These are phyloP conservation scores for Ogataea nakhonphanomensis DNA, from an alignment of 805 yeast genomes.

Conservation along the genomic window DNA sequence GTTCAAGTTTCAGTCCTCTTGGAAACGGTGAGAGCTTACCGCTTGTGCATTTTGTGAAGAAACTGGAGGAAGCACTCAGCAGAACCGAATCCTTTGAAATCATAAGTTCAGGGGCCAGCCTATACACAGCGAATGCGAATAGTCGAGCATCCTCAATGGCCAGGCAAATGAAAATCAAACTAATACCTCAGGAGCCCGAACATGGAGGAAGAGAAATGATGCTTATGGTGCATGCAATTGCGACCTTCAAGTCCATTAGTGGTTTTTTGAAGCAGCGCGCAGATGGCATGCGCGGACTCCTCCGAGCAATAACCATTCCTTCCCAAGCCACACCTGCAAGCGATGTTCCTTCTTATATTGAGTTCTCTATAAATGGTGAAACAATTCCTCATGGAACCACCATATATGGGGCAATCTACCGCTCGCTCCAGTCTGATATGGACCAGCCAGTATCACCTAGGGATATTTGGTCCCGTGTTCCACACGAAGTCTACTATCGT, in stretches of 20 bases:
- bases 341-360: slow-evolving; percentile 38
- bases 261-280: slow-evolving; percentile 43
- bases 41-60: slow-evolving; percentile 45
- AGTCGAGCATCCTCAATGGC: slow-evolving; percentile 60
- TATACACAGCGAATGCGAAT: slow-evolving; percentile 12
- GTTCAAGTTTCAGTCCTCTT: slow-evolving; percentile 29
- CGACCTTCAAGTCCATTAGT: slow-evolving; percentile 52
- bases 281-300: slow-evolving; percentile 28
- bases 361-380: slow-evolving; percentile 57
- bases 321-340: slow-evolving; percentile 11
- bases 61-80: slow-evolving; percentile 69
- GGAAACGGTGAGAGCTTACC: slow-evolving; percentile 33
- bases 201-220: slow-evolving; percentile 31
- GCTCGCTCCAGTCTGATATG: slow-evolving; percentile 39
- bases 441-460: slow-evolving; percentile 42
- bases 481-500: slow-evolving; percentile 50
- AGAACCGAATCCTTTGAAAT: slow-evolving; percentile 74
- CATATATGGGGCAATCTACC: slow-evolving; percentile 69
- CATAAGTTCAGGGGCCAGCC: slow-evolving; percentile 40
- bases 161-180: slow-evolving; percentile 60
- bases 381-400: slow-evolving; percentile 64
- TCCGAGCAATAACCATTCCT: slow-evolving; percentile 22
- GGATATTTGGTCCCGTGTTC: slow-evolving; percentile 53
- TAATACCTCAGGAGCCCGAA: slow-evolving; percentile 35
- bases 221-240: slow-evolving; percentile 56